Base-by-base conservation (phyloP, 116 monocot genomes). In the Posidonia oceanica region DNA sequence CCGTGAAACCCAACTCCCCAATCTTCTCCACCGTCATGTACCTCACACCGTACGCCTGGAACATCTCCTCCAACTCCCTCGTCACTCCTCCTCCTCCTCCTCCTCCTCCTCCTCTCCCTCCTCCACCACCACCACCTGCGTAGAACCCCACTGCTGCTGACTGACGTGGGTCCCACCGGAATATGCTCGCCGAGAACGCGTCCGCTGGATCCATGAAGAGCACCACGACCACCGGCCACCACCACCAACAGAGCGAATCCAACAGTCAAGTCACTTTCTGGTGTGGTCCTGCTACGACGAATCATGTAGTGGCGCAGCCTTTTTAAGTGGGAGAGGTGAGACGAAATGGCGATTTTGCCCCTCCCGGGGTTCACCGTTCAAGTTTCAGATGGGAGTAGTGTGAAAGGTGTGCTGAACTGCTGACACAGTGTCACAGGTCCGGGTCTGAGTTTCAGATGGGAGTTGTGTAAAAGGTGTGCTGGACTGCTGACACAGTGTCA, bases 1-100 rank as follows among this genome's bases (percentile, higher is more conserved):
- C 80, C 68, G 97, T 92, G 83, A 97, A 92, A 15, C 97, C 92
- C 40, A 97, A 78, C 76, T 97, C 92, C 4, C 77, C 85, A 2
- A 97, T 87, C 61, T 82, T 81, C 29, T 78, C 89, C 67, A 85
- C 89, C 57, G 97, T 97, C 55, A 80, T 72, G 42, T 78, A 78
- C 39, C 97, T 76, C 44, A 97, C 92, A 0, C 97, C 97, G 77
- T 89, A 92, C 14, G 83, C 92, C 36, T 76, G 74, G 71, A 97
- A 89, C 72, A 97, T 81, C 71, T 97, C 97, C 52, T 83, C 89
- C 42, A 97, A 81, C 42, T 88, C 95, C 55, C 84, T 41, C 40
- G 71, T 71, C 66, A 52, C 71, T n/a, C 18, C 12, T 13, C 66
- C 29, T 53, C 59, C 29, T 2, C 36, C 71, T 5, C 22, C 68